Evolutionary conservation across 2,329 filamentous ascomycete genomes (phyloP), one percentile per base, ranked within the genome.

Genomic region (Penicillium olsonii): DNA sequence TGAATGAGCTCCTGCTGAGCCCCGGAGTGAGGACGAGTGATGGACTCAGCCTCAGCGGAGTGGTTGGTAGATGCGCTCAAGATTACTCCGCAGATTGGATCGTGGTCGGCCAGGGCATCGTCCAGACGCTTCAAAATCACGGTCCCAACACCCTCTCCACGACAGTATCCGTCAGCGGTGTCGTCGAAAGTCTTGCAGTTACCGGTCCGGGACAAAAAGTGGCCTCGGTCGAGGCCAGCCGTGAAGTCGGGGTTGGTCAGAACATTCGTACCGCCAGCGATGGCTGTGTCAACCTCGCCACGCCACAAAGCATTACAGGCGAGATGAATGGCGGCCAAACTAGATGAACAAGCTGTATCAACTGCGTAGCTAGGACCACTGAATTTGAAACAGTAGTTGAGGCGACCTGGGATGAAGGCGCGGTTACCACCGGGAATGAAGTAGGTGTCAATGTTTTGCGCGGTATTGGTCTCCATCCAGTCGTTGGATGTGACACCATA

Each of bases 211-310:
- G 66, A 64, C 5, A 68, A 52, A 40, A 68, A 68, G 38, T 66
- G 60, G 3, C 64, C 64, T 55, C 86, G 82, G 64, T 84, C 85
- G 2, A 92, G 75, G 57, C 86, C 87, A 5, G 85, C 79, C 70
- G 88, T 90, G 75, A 86, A 87, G 68, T 92, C 87, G 0, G 88
- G 85, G 69, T 90, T 90, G 40, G 87, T 91, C 70, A 91, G 78
- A 10, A 68, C 43, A 46, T 88, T 91, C n/a, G 88, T 74, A 53
- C 90, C 90, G 50, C 90, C 89, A 2, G 88, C 87, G 27, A 91
- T 83, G 1, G 87, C 89, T 6, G 86, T 92, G 64, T 94, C 89
- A 52, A 84, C 87, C 57, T 94, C 89, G 39, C 84, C 83, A 7
- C 82, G 81, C 81, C 85, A 87, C 5, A 91, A 75, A 0, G 88